These are phyloP conservation scores for Penicillium goetzii DNA, from an alignment of 495 filamentous ascomycete species.

Conservation along the genomic window DNA sequence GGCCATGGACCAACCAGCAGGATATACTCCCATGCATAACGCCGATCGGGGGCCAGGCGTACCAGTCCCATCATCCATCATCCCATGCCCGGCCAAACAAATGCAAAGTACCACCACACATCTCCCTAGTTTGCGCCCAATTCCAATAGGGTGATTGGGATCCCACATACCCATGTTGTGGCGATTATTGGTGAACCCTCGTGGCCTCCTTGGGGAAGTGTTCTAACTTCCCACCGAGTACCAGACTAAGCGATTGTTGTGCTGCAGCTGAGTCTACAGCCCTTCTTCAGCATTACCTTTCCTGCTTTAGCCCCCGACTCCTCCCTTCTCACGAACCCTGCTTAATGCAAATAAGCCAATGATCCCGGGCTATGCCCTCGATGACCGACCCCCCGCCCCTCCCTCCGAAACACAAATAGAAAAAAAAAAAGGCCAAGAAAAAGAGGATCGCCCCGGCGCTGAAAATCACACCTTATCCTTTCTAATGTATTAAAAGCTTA, in stretches of 20 bases:
- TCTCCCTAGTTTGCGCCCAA: background rate
- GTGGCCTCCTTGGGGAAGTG: background rate
- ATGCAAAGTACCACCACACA: background rate
- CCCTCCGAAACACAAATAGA: slow-evolving; percentile 1
- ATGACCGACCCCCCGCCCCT: no score
- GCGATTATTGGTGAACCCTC: background rate
- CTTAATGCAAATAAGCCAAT: slow-evolving; percentile 4
- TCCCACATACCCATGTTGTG: slow-evolving; percentile 4
- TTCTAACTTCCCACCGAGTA: background rate
- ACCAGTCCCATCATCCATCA: background rate
- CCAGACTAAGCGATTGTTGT: background rate
- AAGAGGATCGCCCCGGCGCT: background rate
- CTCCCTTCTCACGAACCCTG: background rate
- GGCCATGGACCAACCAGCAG: background rate
- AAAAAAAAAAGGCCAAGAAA: background rate
- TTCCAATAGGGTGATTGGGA: background rate
- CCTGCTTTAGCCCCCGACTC: background rate
- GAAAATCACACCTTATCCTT: slow-evolving; percentile 3
- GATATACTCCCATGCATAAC: background rate
- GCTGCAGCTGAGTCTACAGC: background rate
- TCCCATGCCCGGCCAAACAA: background rate
- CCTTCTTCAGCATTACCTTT: slow-evolving; percentile 5
- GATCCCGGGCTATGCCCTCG: background rate
- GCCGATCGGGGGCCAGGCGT: background rate
- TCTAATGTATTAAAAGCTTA: slow-evolving; percentile 1